Evolutionary conservation across 2,329 filamentous ascomycete genomes (phyloP).

Genomic region (Aspergillus nomiae): DNA sequence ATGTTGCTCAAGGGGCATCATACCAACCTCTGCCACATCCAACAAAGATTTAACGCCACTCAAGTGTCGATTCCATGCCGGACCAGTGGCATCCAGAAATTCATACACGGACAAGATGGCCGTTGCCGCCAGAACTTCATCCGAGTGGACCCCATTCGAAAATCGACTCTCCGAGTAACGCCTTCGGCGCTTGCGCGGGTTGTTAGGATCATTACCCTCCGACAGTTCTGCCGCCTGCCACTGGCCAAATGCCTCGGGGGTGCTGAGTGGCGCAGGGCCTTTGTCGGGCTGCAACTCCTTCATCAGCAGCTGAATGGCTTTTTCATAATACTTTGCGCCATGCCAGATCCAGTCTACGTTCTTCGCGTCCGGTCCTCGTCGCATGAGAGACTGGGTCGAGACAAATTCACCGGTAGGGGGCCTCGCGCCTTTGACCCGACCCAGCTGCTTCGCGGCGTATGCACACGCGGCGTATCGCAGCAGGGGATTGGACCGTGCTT

Average conservation of each 20-base stretch:
- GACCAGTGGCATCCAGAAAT: slow-evolving; percentile 65
- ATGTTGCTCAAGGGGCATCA: slow-evolving; percentile 41
- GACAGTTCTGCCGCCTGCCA: slow-evolving; percentile 38
- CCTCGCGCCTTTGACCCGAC: slow-evolving; percentile 56
- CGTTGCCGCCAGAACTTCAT: slow-evolving; percentile 65
- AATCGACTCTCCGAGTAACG: slow-evolving; percentile 48
- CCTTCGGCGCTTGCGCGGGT: slow-evolving; percentile 45
- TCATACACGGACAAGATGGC: slow-evolving; percentile 70
- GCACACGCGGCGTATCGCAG: slow-evolving; percentile 59
- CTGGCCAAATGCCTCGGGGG: slow-evolving; percentile 38
- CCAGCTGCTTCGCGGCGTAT: slow-evolving; percentile 63
- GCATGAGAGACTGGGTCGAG: slow-evolving; percentile 53
- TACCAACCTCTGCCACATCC: slow-evolving; percentile 47
- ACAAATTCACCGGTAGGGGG: slow-evolving; percentile 52
- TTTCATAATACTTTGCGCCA: slow-evolving; percentile 65
- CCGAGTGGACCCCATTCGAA: slow-evolving; percentile 45
- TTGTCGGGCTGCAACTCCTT: slow-evolving; percentile 45
- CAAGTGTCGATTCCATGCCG: slow-evolving; percentile 65
- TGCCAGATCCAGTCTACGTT: slow-evolving; percentile 62
- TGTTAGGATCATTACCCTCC: slow-evolving; percentile 34
- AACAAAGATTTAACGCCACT: slow-evolving; percentile 67
- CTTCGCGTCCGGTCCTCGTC: slow-evolving; percentile 52
- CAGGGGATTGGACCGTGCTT: slow-evolving; percentile 53
- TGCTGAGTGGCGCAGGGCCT: slow-evolving; percentile 36
- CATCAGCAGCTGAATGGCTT: slow-evolving; percentile 60